These are phyloP conservation scores for Epichloe sibirici DNA, from an alignment of 2,329 filamentous ascomycete genomes.

Conservation along the genomic window DNA sequence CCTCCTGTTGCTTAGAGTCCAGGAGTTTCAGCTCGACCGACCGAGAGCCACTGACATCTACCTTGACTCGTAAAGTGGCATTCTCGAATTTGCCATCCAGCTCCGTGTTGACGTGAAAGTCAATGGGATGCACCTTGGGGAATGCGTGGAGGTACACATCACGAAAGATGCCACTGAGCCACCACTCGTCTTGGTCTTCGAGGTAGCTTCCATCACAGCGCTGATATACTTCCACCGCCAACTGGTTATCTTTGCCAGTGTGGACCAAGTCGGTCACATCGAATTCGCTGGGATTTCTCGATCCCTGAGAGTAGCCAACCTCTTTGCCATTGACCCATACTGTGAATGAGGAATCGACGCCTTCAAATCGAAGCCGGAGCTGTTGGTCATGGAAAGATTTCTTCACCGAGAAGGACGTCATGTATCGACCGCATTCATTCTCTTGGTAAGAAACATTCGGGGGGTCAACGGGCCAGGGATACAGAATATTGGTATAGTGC, in stretches of 20 bases:
- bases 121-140: conserved; percentile 38
- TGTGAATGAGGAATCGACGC: conserved; percentile 61
- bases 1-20: conserved; percentile 17
- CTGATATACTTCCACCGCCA: conserved; percentile 60
- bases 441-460: conserved; percentile 53
- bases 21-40: conserved; percentile 23
- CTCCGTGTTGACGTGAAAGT: conserved; percentile 43
- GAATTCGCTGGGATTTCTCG: conserved; percentile 61
- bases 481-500: conserved; percentile 59
- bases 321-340: conserved; percentile 57
- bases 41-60: conserved; percentile 27
- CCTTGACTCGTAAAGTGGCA: conserved; percentile 36
- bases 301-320: conserved; percentile 61
- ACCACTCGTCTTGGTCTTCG: conserved; percentile 62
- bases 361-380: conserved; percentile 59
- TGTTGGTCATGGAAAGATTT: conserved; percentile 36
- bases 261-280: conserved; percentile 47
- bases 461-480: conserved; percentile 54
- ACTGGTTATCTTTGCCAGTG: conserved; percentile 33
- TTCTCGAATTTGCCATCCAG: conserved; percentile 42
- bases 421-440: conserved; percentile 53
- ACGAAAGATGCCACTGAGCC: conserved; percentile 55
- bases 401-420: conserved; percentile 42
- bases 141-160: conserved; percentile 56
- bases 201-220: conserved; percentile 61